Percentiles rank a stretch among this genome's conserved stretches.
Conservation (phyloP, 495 filamentous ascomycete genomes). For the Xylaria cubensis region DNA sequence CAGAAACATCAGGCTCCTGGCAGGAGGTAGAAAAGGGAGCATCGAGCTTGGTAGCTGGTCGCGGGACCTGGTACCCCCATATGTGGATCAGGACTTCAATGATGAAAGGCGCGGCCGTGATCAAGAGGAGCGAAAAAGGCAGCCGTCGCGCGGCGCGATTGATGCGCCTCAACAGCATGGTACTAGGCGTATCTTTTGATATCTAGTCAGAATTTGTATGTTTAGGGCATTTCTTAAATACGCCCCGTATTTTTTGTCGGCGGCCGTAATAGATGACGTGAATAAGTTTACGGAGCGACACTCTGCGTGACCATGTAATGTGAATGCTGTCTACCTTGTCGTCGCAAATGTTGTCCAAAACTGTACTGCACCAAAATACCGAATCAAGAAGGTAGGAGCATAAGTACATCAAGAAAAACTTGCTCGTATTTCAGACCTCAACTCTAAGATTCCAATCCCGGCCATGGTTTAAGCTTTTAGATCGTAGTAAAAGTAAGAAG, state of each 20-base stretch:
- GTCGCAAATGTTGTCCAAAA: not conserved
- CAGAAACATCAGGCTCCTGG: conserved; percentile 55
- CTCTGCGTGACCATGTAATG: not conserved
- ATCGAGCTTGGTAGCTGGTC: conserved; percentile 43
- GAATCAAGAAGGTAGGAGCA: not conserved
- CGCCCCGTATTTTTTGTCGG: not conserved
- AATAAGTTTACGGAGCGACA: not conserved
- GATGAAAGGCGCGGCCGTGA: conserved; percentile 36
- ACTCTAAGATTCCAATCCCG: not conserved
- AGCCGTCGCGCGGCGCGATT: conserved; percentile 42
- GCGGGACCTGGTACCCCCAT: conserved; percentile 38
- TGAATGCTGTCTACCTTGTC: not conserved
- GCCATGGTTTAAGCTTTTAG: not conserved
- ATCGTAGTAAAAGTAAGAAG: not conserved
- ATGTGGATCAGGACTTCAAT: conserved; percentile 40
- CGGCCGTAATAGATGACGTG: not conserved
- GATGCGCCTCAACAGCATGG: conserved; percentile 41
- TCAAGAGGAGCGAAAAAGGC: conserved; percentile 38
- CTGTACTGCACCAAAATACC: not conserved
- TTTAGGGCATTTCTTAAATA: conserved; percentile 33
- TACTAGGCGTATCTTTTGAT: conserved; percentile 16
- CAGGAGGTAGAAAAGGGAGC: conserved; percentile 52
- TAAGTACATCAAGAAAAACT: not conserved
- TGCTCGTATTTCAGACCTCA: not conserved
- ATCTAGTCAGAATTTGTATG: conserved; percentile 24